Percentiles rank a stretch among this genome's conserved stretches.
These are phyloP conservation scores for Berberis vulgaris DNA, from an alignment of 164 flowering plant species.

Conservation along the genomic window DNA sequence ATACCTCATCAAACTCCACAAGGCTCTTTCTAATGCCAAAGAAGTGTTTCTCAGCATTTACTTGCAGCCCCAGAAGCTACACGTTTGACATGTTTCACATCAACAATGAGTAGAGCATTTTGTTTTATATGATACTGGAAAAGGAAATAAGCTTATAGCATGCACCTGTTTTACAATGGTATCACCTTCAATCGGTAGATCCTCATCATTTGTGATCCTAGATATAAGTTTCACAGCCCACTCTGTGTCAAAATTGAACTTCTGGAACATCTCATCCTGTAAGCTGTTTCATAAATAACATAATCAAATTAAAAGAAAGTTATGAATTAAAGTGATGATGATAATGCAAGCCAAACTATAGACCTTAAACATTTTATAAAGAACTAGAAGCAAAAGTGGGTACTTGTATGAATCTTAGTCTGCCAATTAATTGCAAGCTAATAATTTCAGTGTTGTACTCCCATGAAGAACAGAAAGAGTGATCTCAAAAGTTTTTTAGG, in stretches of 20 bases:
- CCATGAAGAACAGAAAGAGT: too few relatives aligned
- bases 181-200: slow-evolving; percentile 81
- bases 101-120: not conserved
- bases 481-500: too few relatives aligned
- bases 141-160: not conserved
- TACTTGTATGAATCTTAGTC: too few relatives aligned
- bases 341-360: too few relatives aligned
- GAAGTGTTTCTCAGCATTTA: slow-evolving; percentile 88
- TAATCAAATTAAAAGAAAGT: not conserved
- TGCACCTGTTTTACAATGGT: slow-evolving; percentile 76
- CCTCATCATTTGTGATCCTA: slow-evolving; percentile 69
- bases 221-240: slow-evolving; percentile 94
- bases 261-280: slow-evolving; percentile 98
- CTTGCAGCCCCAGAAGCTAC: slow-evolving; percentile 85
- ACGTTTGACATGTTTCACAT: slow-evolving; percentile 8
- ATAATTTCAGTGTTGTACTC: too few relatives aligned
- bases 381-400: too few relatives aligned
- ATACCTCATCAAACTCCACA: slow-evolving; percentile 97
- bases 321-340: not conserved
- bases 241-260: slow-evolving; percentile 88
- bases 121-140: not conserved
- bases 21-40: slow-evolving; percentile 82
- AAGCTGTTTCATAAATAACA: slow-evolving; percentile 38
- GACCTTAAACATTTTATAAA: too few relatives aligned
- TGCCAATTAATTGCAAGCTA: too few relatives aligned